phyloP scores from a whole-genome alignment of 306 rosid genomes.

The Dryas alaskensis region DNA sequence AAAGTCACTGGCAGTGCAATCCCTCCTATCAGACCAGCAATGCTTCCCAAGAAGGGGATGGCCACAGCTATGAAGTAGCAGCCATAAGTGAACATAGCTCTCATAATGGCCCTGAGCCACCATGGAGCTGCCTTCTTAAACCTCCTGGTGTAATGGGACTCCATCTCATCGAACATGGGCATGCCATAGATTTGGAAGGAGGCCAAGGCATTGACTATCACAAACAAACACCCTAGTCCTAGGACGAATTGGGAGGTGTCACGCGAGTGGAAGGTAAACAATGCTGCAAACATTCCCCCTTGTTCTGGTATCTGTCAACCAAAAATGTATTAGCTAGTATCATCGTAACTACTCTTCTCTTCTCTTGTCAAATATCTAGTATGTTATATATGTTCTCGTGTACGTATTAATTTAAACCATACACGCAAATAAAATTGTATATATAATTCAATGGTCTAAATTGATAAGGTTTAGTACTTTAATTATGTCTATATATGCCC shows the following conservation, averaged over 20 bases:
- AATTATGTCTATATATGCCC: no score
- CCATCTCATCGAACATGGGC: slow-evolving; percentile 48
- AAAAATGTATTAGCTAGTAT: not conserved
- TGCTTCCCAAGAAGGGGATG: slow-evolving; percentile 38
- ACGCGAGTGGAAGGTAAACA: slow-evolving; percentile 24
- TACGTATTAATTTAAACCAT: no score
- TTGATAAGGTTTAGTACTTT: no score
- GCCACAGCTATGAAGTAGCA: slow-evolving; percentile 45
- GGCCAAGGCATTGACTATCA: slow-evolving; percentile 35
- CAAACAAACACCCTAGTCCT: slow-evolving; percentile 35
- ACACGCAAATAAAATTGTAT: no score
- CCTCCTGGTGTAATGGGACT: slow-evolving; percentile 36
- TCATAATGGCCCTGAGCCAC: slow-evolving; percentile 42
- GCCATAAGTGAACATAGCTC: slow-evolving; percentile 25
- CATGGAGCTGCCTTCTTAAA: slow-evolving; percentile 41
- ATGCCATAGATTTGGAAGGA: slow-evolving; percentile 53
- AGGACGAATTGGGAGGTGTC: slow-evolving; percentile 36
- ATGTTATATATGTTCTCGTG: not conserved
- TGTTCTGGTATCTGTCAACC: slow-evolving; percentile 35
- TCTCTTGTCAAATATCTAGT: not conserved
- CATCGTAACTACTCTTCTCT: no score
- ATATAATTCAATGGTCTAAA: no score
- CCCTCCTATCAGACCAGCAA: slow-evolving; percentile 50
- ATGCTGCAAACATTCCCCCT: slow-evolving; percentile 47
- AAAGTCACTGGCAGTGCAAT: slow-evolving; percentile 47